A percentile compares a stretch with the other conserved stretches of the same genome.
These are phyloP conservation scores for Exophiala viscosa DNA, from an alignment of 2,329 filamentous ascomycete genomes.

Conservation along the genomic window DNA sequence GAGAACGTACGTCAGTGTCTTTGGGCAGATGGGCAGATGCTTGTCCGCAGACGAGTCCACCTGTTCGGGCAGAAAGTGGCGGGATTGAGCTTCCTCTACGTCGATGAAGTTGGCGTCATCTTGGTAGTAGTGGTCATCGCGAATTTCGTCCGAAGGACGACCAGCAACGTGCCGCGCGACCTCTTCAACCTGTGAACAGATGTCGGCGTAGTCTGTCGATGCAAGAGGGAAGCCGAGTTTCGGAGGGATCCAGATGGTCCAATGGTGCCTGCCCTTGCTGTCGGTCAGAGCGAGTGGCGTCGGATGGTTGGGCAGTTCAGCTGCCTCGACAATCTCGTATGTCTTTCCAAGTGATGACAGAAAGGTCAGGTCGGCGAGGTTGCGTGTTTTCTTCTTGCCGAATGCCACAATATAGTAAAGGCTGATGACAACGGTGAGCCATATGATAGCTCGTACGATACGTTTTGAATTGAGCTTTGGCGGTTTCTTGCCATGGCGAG, in stretches of 20 bases:
- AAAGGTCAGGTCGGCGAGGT: constrained; percentile 31
- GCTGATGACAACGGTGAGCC: constrained; percentile 49
- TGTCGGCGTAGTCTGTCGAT: constrained; percentile 63
- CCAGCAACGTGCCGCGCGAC: constrained; percentile 58
- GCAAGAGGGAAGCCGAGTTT: constrained; percentile 64
- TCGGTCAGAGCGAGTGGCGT: constrained; percentile 69
- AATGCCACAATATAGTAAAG: constrained; percentile 44
- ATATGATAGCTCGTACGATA: constrained; percentile 55
- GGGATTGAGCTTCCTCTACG: constrained; percentile 64
- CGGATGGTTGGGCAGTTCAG: constrained; percentile 63
- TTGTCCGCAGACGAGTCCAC: constrained; percentile 17
- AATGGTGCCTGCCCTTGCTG: constrained; percentile 60
- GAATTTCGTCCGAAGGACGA: constrained; percentile 50
- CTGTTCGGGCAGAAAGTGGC: constrained; percentile 55
- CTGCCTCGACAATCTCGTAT: constrained; percentile 65
- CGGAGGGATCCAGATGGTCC: constrained; percentile 77
- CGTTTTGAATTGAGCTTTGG: constrained; percentile 56
- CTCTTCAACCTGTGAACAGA: constrained; percentile 65
- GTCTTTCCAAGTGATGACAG: constrained; percentile 43
- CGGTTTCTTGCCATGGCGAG: constrained; percentile 61
- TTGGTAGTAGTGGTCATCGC: constrained; percentile 55
- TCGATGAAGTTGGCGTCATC: constrained; percentile 70
- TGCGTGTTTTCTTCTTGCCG: constrained; percentile 33
- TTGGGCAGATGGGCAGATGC: constrained; percentile 57
- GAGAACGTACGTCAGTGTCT: constrained; percentile 72